These are phyloP conservation scores for Piper betle DNA, from an alignment of 164 flowering plant species.

Conservation along the genomic window DNA sequence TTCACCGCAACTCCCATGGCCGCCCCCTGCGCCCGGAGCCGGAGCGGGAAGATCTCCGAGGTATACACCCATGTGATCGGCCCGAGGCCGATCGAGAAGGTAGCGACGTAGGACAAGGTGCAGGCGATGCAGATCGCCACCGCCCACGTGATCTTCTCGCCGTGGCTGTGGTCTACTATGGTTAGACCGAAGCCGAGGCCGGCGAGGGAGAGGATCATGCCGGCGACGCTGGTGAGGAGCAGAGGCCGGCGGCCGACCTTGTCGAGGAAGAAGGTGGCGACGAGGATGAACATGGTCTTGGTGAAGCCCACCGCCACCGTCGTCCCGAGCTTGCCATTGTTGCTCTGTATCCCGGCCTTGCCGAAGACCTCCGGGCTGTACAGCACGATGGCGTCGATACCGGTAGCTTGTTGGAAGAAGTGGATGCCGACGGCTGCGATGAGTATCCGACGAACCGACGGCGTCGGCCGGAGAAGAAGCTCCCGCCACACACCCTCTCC, in stretches of 20 bases:
- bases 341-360: constrained; percentile 18
- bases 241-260: constrained; percentile 23
- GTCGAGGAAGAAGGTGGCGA: constrained; percentile 23
- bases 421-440: constrained; percentile 22
- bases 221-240: constrained; percentile 19
- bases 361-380: constrained; percentile 20
- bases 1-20: constrained; percentile 23
- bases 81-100: constrained; percentile 27
- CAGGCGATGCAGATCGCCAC: constrained; percentile 10
- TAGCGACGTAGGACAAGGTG: constrained; percentile 11
- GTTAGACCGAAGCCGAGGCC: constrained; percentile 11
- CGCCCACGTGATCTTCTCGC: constrained; percentile 19
- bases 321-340: constrained; percentile 9
- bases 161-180: constrained; percentile 7
- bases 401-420: constrained; percentile 27
- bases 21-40: constrained; percentile 26
- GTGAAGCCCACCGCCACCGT: constrained; percentile 30
- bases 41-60: constrained; percentile 35
- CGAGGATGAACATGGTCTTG: constrained; percentile 19
- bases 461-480: constrained; percentile 21
- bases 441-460: constrained; percentile 15
- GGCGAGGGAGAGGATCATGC: constrained; percentile 18
- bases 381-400: constrained; percentile 25
- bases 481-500: constrained; percentile 30
- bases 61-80: constrained; percentile 35